Evolutionary conservation across 495 filamentous ascomycete genomes (phyloP), one percentile per base, ranked within the genome.

Genomic region (Neurospora africana): DNA sequence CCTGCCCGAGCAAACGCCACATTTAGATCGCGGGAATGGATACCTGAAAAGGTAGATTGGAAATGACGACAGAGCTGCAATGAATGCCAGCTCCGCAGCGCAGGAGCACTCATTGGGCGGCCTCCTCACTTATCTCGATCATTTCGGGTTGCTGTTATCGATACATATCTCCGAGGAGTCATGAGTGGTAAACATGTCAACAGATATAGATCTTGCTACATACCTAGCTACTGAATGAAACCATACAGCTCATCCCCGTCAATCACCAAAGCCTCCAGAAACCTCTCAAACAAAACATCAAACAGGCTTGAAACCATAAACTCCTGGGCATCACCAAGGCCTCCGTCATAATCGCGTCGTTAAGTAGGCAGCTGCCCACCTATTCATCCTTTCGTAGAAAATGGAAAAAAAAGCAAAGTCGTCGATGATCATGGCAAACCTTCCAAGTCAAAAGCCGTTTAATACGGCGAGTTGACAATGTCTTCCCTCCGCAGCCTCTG

Each of bases 391-490:
- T 65, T 19, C 47, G 11, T 58, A 15, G 5, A 58, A 30, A 65
- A 8, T 15, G 2, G 6, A 5, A 53, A 11, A 58, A 61, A 58
- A 19, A 30, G 15, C 2, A 3, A 65, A 65, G 27, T 65, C 27
- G 13, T 65, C 15, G 15, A 27, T 2, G 35, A 33, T 19, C 53
- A 65, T 33, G 27, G 30, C 5, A 33, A 65, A 19, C 6, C 15
- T 19, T 9, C 15, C 7, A 33, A 19, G 0, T 9, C 27, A 36
- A 5, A 33, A 10, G n/a, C 17, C 23, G 19, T 72, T 76, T 78
- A 97, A 72, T 92, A 97, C 39, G 93, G 92, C 72, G 91, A 93
- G 77, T 96, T 91, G 10, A 97, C 94, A 61, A 97, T 87, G 44
- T 94, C 91, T 47, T 92, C 89, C 79, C 87, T 87, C 21, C 89